Base-by-base conservation (phyloP, 306 rosid species). In the Cicer yamashitae region DNA sequence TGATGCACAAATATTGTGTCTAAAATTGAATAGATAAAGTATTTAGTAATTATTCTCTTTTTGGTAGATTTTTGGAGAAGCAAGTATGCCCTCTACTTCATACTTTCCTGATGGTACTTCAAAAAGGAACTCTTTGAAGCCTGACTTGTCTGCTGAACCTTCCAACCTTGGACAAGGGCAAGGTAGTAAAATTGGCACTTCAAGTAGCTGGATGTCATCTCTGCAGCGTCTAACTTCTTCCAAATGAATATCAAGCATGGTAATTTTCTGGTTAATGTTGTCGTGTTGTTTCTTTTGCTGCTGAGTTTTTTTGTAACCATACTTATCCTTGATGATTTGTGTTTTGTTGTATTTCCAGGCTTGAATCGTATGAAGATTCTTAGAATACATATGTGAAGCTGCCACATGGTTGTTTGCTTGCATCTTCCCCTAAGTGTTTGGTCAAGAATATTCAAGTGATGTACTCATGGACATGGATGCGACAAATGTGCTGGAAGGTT, bases 121-220 rank as follows among this genome's bases (percentile, higher is more conserved):
- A 60, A 86, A 84, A 84, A 71, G 93, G 79, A 89, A 86, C 70
- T 56, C 83, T 56, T 73, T 88, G 64, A 94, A 89, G 77, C 91
- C 87, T 79, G 63, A 62, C 45, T 73, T 85, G 77, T 80, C 96
- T 18, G 11, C 87, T 73, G 97, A 91, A 89, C 61, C 87, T 60
- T 79, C 87, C 41, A 89, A 89, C 75, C 79, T 81, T 60, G 80
- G 81, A 75, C 90, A 81, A 46, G 91, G 86, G 76, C 91, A 84
- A 72, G 88, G 86, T 44, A 85, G 82, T 75, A 87, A 81, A 88
- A 70, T 87, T 75, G 93, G 94, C 57, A 90, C 91, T 77, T 94
- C 98, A 48, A 86, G 92, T 79, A 90, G 96, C 88, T 91, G 97
- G 96, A 91, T 90, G 81, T 89, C 96, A 61, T 94, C 97, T 44